Conservation (phyloP, 306 rosid genomes). For the Spatholobus suberectus region DNA sequence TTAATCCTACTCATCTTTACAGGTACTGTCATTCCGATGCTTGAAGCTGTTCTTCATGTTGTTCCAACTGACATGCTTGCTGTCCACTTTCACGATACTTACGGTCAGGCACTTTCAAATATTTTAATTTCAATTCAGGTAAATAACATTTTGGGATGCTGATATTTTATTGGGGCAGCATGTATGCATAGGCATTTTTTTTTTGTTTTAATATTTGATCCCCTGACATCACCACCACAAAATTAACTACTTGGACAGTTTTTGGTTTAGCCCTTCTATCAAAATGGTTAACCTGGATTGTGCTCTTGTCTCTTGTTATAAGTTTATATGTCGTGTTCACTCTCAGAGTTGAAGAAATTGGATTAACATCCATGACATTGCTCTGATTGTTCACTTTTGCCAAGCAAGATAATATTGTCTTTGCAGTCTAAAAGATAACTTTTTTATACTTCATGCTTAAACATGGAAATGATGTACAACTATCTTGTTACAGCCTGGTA, state of each 20-base stretch:
- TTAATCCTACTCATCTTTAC: conserved; percentile 18
- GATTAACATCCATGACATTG: conserved; percentile 13
- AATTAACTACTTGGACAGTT: background rate
- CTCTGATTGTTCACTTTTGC: background rate
- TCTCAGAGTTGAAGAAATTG: background rate
- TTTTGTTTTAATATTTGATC: background rate
- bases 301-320: conserved; percentile 20
- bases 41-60: conserved; percentile 78
- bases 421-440: conserved; percentile 7
- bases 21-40: conserved; percentile 90
- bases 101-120: conserved; percentile 97
- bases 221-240: background rate
- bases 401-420: background rate
- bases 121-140: conserved; percentile 86
- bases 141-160: conserved; percentile 26
- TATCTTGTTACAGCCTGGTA: background rate
- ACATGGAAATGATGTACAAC: background rate
- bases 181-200: background rate
- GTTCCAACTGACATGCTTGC: conserved; percentile 75
- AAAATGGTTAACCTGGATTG: conserved; percentile 14
- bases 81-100: conserved; percentile 95
- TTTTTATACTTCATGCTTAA: background rate
- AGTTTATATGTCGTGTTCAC: background rate
- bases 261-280: background rate
- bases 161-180: background rate